Evolutionary conservation across 306 rosid genomes (phyloP).

Genomic region (Mucuna pruriens): DNA sequence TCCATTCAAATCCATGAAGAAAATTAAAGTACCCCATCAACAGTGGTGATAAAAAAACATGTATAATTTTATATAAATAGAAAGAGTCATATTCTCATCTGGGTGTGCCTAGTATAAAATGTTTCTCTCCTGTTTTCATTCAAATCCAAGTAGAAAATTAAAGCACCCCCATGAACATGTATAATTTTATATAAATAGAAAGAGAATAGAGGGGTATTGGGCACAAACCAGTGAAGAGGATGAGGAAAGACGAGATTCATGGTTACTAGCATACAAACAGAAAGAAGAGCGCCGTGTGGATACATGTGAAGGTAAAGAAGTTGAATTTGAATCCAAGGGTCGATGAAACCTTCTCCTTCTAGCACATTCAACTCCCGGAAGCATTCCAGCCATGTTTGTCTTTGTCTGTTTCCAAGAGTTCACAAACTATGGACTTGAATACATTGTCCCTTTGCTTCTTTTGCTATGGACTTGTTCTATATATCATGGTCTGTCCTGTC

Average conservation of each 20-base stretch:
- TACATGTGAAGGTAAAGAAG: constrained; percentile 34
- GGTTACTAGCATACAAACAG: constrained; percentile 66
- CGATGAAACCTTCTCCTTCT: constrained; percentile 71
- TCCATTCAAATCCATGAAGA: neutral
- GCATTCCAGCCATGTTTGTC: constrained; percentile 40
- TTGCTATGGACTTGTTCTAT: neutral
- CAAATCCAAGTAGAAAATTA: too few relatives aligned
- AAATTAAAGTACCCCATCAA: neutral
- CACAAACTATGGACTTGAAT: neutral
- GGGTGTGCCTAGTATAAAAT: too few relatives aligned
- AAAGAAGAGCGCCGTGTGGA: constrained; percentile 59
- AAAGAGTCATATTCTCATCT: too few relatives aligned
- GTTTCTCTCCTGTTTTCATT: too few relatives aligned
- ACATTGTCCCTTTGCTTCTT: neutral
- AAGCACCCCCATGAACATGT: too few relatives aligned
- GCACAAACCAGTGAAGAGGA: constrained; percentile 54
- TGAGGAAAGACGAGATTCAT: constrained; percentile 44
- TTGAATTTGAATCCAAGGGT: constrained; percentile 26
- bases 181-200: too few relatives aligned
- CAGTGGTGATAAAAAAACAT: neutral
- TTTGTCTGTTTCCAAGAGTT: neutral
- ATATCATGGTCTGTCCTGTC: neutral
- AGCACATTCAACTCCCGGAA: constrained; percentile 96
- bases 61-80: too few relatives aligned
- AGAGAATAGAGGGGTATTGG: neutral